Base-by-base conservation (phyloP, 2,329 filamentous ascomycete species). In the Ophiostoma ulmi region DNA sequence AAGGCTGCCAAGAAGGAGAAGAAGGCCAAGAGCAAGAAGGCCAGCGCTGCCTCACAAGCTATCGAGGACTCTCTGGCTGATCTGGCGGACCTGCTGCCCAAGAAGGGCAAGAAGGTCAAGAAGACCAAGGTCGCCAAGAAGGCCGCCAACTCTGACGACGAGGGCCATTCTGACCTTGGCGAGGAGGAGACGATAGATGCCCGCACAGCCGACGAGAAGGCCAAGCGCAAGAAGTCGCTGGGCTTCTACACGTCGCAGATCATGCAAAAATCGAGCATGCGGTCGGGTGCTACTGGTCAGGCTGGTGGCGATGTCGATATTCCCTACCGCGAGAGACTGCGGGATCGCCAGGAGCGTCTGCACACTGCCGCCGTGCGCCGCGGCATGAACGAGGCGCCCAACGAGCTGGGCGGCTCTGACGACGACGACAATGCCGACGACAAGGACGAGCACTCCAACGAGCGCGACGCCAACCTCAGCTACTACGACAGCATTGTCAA, bases 191-290 rank as follows among this genome's bases (percentile, higher is more conserved):
- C 84, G 4, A 86, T 98, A 72, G 92, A 93, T 70, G 88, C 89
- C 13, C 86, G 89, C 73, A 89, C 94, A 72, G 90, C 92, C 0
- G 91, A 91, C 61, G 92, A 97, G 76, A 99, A 99, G 81, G 91
- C 90, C 0, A 87, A 88, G 72, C 91, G 91, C 80, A 97, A 95
- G 85, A 97, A 96, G 84, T 93, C 88, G 74, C 86, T 99, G 71
- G 91, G 93, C 73, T 99, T 99, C 84, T 99, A 99, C 85, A 98
- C 96, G 2, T 97, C 94, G 3, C 95, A 99, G 79, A 95, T 99
- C 74, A 91, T 92, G 38, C 94, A 98, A 79, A 98, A 97, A 81
- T 89, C 92, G 71, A 97, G 93, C 82, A 94, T 92, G 78, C 92
- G 92, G 70, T 88, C 89, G 6, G 88, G 85, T 41, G 90, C 90